phyloP scores from a whole-genome alignment of 192 early-diverging fungal genomes.

The Coemansia sp. region DNA sequence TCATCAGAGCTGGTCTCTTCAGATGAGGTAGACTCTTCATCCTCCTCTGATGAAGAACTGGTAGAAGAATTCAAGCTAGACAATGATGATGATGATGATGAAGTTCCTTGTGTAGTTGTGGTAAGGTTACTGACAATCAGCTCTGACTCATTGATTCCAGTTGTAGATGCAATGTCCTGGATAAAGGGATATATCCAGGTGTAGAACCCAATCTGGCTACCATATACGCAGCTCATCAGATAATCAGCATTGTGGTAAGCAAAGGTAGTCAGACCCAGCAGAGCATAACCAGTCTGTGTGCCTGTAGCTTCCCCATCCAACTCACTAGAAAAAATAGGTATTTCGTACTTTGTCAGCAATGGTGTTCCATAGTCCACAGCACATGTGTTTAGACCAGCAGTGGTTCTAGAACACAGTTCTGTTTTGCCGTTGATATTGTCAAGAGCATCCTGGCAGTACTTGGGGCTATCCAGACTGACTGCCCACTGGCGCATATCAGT shows the following conservation, averaged over 20 bases:
- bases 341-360: conserved; percentile 7
- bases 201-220: conserved; percentile 15
- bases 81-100: background rate
- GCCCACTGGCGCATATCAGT: conserved; percentile 5
- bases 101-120: background rate
- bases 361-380: conserved; percentile 15
- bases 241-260: background rate
- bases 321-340: background rate
- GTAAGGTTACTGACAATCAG: background rate
- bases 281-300: background rate
- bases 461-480: background rate
- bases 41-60: too few species aligned
- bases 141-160: background rate
- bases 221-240: background rate
- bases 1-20: background rate
- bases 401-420: conserved; percentile 12
- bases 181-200: conserved; percentile 22
- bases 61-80: background rate
- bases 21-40: background rate
- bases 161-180: conserved; percentile 2
- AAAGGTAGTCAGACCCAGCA: conserved; percentile 14
- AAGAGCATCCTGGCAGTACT: conserved; percentile 6
- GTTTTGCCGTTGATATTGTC: conserved; percentile 2
- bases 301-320: background rate
- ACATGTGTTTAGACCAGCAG: conserved; percentile 10